Evolutionary conservation across 2,329 filamentous ascomycete genomes (phyloP), one percentile per base, ranked within the genome.

Genomic region (Chaetomium sp.): DNA sequence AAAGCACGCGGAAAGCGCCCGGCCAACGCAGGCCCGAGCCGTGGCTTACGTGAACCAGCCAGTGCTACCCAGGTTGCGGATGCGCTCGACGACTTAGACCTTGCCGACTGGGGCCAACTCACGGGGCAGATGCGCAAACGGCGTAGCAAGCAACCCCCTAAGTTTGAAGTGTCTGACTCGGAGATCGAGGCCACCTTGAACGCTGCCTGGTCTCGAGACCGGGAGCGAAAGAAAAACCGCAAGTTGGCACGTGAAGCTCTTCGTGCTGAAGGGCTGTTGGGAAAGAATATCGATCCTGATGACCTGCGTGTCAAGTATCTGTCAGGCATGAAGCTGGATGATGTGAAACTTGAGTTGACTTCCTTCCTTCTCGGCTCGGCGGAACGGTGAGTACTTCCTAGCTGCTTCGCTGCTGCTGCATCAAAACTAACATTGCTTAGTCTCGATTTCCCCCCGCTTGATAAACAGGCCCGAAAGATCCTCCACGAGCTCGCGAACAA

Each of bases 61-160:
- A 80, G 74, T 63, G 80, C 80, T 33, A 75, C 75, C 25, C 72
- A 76, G 38, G 75, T 81, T 68, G 77, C 78, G 10, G 75, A 88
- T 63, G 78, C 77, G 1, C 85, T 87, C 66, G 87, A 89, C 66
- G 90, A 87, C 9, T 89, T 97, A 68, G 92, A 97, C 72, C 81
- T 96, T 53, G 94, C 95, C 89, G 91, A 96, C 72, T 92, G 90
- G 78, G 85, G 90, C 19, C 83, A 88, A n/a, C 29, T 87, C 88
- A 1, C 92, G 0, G 55, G 53, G 12, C 65, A 61, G 29, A 60
- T 75, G 93, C 6, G 67, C 23, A 70, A 68, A 49, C 65, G 69
- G 8, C 65, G 64, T 6, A 66, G 64, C 62, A 72, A 70, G 57
- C 68, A 82, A 60, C 75, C 83, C 54, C 79, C 81, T 4, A 76